Evolutionary conservation across 2,329 filamentous ascomycete genomes (phyloP), one percentile per base, ranked within the genome.

Genomic region (Trichoderma arundinaceum): DNA sequence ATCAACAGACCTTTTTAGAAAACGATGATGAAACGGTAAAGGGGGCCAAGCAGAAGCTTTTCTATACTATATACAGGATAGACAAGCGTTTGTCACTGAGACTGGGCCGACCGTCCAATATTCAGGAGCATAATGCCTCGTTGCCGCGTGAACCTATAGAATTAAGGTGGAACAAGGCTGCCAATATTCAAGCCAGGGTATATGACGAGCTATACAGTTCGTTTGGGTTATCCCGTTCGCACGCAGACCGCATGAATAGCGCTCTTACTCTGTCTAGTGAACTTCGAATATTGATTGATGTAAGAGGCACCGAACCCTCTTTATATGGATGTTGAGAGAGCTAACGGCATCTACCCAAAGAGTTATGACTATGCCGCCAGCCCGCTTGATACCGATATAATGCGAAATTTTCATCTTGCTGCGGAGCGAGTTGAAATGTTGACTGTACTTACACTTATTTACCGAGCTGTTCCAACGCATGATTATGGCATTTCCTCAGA

Each of bases 121-220:
- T 54, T 10, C 52, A 39, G 28, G 52, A 54, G 4, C 39, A 54
- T 13, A 54, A 54, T n/a, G 35, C 35, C 10, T 28, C 52, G 7
- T 41, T 54, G 33, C 17, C 35, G 5, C 7, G n/a, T 8, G 52
- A 22, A 1, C 19, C 35, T 54, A 9, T 22, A n/a, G 52, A 54
- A 7, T 28, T 28, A n/a, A 39, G 52, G 7, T 54, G 52, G 52
- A 54, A 54, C 39, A 39, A 28, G 33, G 38, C 52, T 54, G 35
- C 52, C 35, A 39, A 41, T 54, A 41, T 54, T 10, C 35, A 54
- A 41, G 52, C n/a, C 7, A 41, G 35, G 35, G 35, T 54, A 1
- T 54, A 54, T 9, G 52, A 54, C 33, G 52, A 54, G 33, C 19
- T 54, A 8, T 54, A 54, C 35, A 54, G 52, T 9, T 54, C 52